Evolutionary conservation across 768 basidiomycete species (phyloP).

Genomic region (Hygrophorus russula): DNA sequence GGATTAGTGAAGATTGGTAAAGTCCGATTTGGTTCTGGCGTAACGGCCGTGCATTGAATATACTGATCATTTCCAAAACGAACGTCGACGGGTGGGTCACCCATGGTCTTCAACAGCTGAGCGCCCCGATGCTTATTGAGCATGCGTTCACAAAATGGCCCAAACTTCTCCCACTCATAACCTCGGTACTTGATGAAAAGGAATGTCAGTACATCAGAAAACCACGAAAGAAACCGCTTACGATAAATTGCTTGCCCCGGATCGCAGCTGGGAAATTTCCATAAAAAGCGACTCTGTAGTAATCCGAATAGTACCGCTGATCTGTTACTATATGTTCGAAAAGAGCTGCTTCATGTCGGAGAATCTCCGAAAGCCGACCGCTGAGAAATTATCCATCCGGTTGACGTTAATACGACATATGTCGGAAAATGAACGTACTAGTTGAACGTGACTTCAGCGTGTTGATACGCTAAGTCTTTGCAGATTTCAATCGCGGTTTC

Average conservation of each 20-base stretch:
- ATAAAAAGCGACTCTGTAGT: constrained; percentile 89
- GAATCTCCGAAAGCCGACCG: constrained; percentile 72
- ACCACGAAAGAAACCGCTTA: constrained; percentile 23
- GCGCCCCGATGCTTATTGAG: constrained; percentile 84
- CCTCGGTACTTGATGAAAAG: constrained; percentile 64
- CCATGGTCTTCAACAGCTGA: constrained; percentile 58
- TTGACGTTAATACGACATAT: constrained; percentile 1
- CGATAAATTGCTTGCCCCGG: constrained; percentile 84
- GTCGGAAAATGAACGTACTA: constrained; percentile 42
- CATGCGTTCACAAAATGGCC: constrained; percentile 84
- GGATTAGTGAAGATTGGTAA: constrained; percentile 76
- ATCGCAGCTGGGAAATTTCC: constrained; percentile 84
- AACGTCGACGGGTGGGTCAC: constrained; percentile 74
- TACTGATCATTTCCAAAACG: constrained; percentile 71
- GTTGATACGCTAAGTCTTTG: constrained; percentile 83
- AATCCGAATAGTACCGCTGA: constrained; percentile 82
- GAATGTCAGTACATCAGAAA: constrained; percentile 4
- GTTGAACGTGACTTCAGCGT: constrained; percentile 83
- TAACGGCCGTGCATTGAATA: constrained; percentile 81
- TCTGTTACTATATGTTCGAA: constrained; percentile 78
- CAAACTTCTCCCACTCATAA: constrained; percentile 90
- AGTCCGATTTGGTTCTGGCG: constrained; percentile 72
- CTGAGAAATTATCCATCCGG: constrained; percentile 25
- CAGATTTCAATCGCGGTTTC: constrained; percentile 90
- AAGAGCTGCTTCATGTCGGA: constrained; percentile 78